Base-by-base conservation (phyloP, 306 rosid genomes). In the Luffa aegyptiaca region DNA sequence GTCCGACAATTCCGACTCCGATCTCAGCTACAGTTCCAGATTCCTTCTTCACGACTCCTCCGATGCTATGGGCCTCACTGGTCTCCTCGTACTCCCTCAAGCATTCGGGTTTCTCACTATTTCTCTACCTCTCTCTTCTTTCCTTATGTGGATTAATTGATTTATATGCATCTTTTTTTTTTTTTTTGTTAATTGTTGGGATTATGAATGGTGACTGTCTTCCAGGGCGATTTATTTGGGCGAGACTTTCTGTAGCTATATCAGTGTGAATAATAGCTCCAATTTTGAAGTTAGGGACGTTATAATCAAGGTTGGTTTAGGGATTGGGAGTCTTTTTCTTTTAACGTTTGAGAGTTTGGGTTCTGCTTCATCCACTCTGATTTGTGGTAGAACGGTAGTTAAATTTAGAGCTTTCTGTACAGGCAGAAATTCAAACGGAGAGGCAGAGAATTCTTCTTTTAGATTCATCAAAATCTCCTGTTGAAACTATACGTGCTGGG, bases 391-490 rank as follows among this genome's bases (percentile, higher is more conserved):
- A 39, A 37, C 46, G 21, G 46, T 35, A 35, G 53, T 70, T 70
- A 3, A 20, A 8, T 73, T 73, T 73, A 31, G 62, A 75, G 14
- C 2, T 71, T 20, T 48, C 76, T 73, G 71, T 48, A 42, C 86
- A 94, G 97, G 97, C 98, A 49, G 98, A 95, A 82, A 95, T 95
- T 86, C 98, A 95, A 83, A 95, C 98, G 13, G 98, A 95, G 84
- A 91, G 89, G 85, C 98, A 91, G 92, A 90, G 97, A 73, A 92
- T 95, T 61, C 90, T 95, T 77, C 97, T 95, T 62, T 69, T 92
- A 79, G 98, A 95, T 79, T 92, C 98, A 2, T 88, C 98, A 17
- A 95, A 95, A 80, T 85, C 97, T 1, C 97, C 97, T 1, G 98
- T 95, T 44, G 97, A 95, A 84, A 84, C 97, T 16, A 90, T 92